Evolutionary conservation across 2,329 filamentous ascomycete species (phyloP), one percentile per base, ranked within the genome.

Genomic region (Trichoderma pleuroti): DNA sequence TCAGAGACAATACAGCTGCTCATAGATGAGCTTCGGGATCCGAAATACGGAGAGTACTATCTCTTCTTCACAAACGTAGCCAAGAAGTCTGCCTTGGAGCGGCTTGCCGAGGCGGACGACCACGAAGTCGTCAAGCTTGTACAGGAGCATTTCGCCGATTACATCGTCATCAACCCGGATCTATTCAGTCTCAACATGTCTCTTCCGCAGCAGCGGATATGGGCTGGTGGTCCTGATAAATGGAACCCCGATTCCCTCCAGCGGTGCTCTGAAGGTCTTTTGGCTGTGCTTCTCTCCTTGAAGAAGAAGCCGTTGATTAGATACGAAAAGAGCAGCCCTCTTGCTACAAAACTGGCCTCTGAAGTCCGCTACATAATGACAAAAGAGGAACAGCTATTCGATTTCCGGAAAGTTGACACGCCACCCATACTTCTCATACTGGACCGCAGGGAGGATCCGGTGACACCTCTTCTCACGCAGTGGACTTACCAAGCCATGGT

Each of bases 401-500:
- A 98, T 80, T 99, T 99, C 80, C 89, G 95, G 74, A 94, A 93
- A 80, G 92, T 94, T 66, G 96, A 99, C 80, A 99, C 96, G 0
- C 93, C 95, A 10, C 96, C 97, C 0, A 94, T 99, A 75, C 85
- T 99, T 16, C 86, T 99, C 39, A 89, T 99, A 68, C 83, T 99
- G 34, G 96, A 99, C 81, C 90, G 96, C 54, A 89, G 96, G 79
- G 94, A 98, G 78, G 96, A 99, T 77, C 95, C 96, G 0, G 92
- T 98, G 64, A 99, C 96, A 4, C 96, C 96, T 0, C 84, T 99
- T 12, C 86, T 99, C 62, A 97, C 94, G 3, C 96, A 99, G 79
- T 99, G 96, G 96, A 99, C 96, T 30, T 99, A 99, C 78, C 96
- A 99, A 82, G 96, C 96, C n/a, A 99, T 99, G 94, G 96, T 99